A percentile compares a stretch with the other conserved stretches of the same genome.
Evolutionary conservation across 2,329 filamentous ascomycete species (phyloP).

Genomic region (Stemphylium vesicarium): DNA sequence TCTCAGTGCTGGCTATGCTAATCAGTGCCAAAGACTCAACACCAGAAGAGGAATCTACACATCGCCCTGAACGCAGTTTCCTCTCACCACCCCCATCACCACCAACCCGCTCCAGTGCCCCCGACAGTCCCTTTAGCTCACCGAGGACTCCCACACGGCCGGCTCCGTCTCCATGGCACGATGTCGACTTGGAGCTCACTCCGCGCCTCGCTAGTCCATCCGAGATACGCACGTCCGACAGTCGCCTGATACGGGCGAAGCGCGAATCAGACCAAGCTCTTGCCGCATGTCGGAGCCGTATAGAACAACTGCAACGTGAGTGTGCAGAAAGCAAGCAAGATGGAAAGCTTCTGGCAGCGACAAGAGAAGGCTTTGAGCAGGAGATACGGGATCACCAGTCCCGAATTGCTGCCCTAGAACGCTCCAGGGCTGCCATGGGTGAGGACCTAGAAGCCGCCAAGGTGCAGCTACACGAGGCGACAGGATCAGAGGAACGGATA

Average conservation of each 20-base stretch:
- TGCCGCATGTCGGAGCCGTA: constrained; percentile 43
- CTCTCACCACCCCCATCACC: constrained; percentile 45
- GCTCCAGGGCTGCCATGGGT: constrained; percentile 31
- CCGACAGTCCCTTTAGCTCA: constrained; percentile 18
- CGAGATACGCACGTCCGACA: constrained; percentile 42
- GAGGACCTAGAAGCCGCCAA: constrained; percentile 31
- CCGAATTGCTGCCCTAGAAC: constrained; percentile 38
- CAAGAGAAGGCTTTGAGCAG: constrained; percentile 29
- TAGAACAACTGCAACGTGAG: constrained; percentile 41
- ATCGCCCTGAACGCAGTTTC: constrained; percentile 29
- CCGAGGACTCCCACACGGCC: constrained; percentile 36
- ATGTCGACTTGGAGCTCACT: constrained; percentile 28
- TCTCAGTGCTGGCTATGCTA: constrained; percentile 1
- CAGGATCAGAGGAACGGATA: constrained; percentile 27
- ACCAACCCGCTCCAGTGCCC: constrained; percentile 28
- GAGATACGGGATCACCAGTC: constrained; percentile 39
- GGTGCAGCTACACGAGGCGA: constrained; percentile 26
- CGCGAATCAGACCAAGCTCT: constrained; percentile 47
- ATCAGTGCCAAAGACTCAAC: constrained; percentile 30
- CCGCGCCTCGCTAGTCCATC: constrained; percentile 21
- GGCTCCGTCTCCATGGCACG: constrained; percentile 33
- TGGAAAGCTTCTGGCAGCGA: constrained; percentile 23
- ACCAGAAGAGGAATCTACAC: constrained; percentile 27
- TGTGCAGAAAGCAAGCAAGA: constrained; percentile 37
- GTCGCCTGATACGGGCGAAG: constrained; percentile 46